These are phyloP conservation scores for Cornus controversa DNA, from an alignment of 148 eudicot genomes.

Conservation along the genomic window DNA sequence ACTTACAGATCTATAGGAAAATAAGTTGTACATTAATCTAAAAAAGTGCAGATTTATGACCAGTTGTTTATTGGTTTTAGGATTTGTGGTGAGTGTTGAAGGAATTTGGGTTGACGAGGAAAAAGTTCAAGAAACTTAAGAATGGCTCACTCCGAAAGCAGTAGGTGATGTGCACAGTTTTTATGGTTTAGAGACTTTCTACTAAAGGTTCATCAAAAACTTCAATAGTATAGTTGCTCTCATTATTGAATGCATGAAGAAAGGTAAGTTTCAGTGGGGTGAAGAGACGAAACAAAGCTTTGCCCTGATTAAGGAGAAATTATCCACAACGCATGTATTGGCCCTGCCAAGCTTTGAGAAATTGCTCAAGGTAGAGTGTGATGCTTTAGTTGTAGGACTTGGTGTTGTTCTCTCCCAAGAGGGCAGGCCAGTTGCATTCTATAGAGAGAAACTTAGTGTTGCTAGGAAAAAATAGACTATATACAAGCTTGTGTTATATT, in stretches of 20 bases:
- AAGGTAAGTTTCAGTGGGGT: neutral
- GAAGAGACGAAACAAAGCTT: neutral
- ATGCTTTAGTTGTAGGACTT: neutral
- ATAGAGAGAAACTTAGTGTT: neutral
- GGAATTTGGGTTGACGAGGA: neutral
- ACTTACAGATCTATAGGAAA: neutral
- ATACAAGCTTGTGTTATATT: neutral
- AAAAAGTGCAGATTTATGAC: neutral
- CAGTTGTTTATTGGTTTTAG: neutral
- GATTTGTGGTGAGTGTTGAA: too few relatives aligned
- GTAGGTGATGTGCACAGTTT: neutral
- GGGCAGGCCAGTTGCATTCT: neutral
- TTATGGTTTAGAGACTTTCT: too few relatives aligned
- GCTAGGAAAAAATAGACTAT: neutral
- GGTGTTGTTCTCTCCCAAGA: conserved; percentile 1
- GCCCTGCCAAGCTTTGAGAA: neutral
- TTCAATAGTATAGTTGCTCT: conserved; percentile 3
- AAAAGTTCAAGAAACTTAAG: neutral
- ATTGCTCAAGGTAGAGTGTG: too few relatives aligned
- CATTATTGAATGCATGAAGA: too few relatives aligned
- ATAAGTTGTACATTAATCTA: neutral
- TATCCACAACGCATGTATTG: neutral
- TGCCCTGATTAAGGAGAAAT: neutral
- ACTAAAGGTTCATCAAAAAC: neutral
- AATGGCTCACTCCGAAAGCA: too few relatives aligned